Evolutionary conservation across 805 yeast genomes (phyloP).

Genomic region (Suhomyces sp.): DNA sequence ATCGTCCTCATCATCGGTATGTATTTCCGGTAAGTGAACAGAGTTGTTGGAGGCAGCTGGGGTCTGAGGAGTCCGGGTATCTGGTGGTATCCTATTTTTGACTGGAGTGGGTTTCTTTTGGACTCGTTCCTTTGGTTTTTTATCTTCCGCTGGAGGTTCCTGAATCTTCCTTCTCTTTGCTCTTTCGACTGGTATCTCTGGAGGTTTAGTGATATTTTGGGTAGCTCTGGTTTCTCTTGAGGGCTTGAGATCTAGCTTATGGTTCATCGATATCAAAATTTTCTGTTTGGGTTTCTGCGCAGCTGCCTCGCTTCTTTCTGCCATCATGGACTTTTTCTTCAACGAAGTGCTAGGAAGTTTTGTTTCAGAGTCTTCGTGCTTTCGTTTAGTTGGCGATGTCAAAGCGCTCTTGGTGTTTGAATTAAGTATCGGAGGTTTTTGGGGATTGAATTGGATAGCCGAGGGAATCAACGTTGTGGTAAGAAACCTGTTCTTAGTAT

Average conservation of each 20-base stretch:
- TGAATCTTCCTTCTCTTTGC: neutral
- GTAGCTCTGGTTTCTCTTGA: neutral
- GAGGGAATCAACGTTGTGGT: slow-evolving; percentile 36
- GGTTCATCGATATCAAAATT: slow-evolving; percentile 24
- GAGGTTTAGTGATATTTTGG: neutral
- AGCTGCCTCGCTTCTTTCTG: slow-evolving; percentile 25
- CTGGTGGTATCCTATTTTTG: neutral
- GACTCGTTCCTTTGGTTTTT: neutral
- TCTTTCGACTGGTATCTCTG: neutral
- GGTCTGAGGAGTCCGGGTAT: slow-evolving; percentile 6
- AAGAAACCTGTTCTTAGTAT: slow-evolving; percentile 31
- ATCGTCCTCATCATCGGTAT: slow-evolving; percentile 39
- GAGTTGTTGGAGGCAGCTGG: slow-evolving; percentile 16
- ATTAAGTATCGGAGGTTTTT: slow-evolving; percentile 10
- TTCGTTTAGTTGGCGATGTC: slow-evolving; percentile 14
- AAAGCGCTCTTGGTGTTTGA: slow-evolving; percentile 8
- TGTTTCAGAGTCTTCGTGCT: slow-evolving; percentile 9
- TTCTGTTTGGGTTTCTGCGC: slow-evolving; percentile 26
- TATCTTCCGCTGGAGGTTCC: neutral
- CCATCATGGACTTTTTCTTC: slow-evolving; percentile 29
- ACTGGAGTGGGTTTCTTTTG: neutral
- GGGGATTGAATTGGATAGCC: slow-evolving; percentile 21
- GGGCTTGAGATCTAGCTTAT: slow-evolving; percentile 12
- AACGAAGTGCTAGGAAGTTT: slow-evolving; percentile 15
- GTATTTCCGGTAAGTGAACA: slow-evolving; percentile 36